Percentiles rank a stretch among this genome's conserved stretches.
Conservation (phyloP, 2,329 filamentous ascomycete genomes). For the Arthrobotrys iridis region DNA sequence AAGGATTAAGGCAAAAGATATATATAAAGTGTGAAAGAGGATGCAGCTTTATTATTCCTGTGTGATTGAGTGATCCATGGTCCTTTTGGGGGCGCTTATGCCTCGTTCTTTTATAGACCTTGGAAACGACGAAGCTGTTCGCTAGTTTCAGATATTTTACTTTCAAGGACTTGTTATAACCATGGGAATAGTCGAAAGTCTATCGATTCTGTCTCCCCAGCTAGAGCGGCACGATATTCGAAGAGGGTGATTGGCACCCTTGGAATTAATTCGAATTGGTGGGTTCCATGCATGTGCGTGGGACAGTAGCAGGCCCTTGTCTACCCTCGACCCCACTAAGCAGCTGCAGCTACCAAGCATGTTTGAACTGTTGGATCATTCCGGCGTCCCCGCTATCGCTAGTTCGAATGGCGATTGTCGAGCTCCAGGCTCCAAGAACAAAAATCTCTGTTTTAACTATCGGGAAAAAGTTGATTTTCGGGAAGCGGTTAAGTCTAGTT, state of each 20-base stretch:
- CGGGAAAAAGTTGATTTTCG: constrained; percentile 49
- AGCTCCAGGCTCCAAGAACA: too few species aligned
- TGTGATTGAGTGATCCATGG: not conserved
- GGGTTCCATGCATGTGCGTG: not conserved
- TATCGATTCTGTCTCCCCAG: not conserved
- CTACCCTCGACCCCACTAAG: too few species aligned
- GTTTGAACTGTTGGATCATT: too few species aligned
- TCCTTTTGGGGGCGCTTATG: not conserved
- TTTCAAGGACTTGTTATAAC: too few species aligned
- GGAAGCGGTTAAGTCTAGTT: constrained; percentile 34
- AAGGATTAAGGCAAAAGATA: not conserved
- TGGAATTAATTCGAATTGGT: not conserved
- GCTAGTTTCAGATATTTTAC: too few species aligned
- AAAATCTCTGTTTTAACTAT: too few species aligned
- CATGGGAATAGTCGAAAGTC: not conserved
- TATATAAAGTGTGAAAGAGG: not conserved
- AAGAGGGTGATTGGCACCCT: not conserved
- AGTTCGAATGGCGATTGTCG: too few species aligned
- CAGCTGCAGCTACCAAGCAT: too few species aligned
- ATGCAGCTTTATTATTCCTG: not conserved
- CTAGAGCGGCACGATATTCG: not conserved
- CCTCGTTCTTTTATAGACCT: not conserved
- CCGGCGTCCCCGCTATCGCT: too few species aligned
- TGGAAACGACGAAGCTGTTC: too few species aligned
- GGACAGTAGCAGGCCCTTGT: not conserved